Percentiles rank a stretch among this genome's conserved stretches.
These are phyloP conservation scores for Lactarius pseudohatsudake DNA, from an alignment of 768 basidiomycete species.

Conservation along the genomic window DNA sequence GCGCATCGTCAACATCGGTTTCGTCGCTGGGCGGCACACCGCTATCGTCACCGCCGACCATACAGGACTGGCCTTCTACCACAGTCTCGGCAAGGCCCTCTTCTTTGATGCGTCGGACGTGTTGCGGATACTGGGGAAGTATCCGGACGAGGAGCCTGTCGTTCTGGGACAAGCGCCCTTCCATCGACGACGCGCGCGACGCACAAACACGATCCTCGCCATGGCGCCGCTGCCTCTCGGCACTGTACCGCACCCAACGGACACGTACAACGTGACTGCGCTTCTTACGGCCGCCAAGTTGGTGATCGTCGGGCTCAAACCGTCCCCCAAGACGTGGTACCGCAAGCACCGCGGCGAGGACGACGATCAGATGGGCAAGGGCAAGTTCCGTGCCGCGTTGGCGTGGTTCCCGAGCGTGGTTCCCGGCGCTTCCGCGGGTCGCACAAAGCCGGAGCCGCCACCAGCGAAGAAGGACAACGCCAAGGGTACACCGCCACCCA, in stretches of 20 bases:
- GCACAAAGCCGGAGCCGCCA: conserved; percentile 18
- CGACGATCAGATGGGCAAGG: conserved; percentile 44
- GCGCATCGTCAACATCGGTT: conserved; percentile 76
- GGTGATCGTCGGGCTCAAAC: conserved; percentile 90
- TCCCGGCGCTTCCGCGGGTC: conserved; percentile 21
- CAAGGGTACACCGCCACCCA: conserved; percentile 30
- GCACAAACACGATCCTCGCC: conserved; percentile 61
- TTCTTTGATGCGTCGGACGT: conserved; percentile 96
- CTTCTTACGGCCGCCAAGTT: conserved; percentile 88
- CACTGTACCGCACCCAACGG: conserved; percentile 68
- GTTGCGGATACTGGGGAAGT: conserved; percentile 89
- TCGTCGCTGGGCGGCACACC: conserved; percentile 90
- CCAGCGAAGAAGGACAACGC: conserved; percentile 33
- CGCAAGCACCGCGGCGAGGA: conserved; percentile 59
- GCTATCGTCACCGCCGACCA: conserved; percentile 91
- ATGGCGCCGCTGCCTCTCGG: conserved; percentile 85
- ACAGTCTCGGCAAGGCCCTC: conserved; percentile 89
- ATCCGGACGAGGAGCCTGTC: conserved; percentile 54
- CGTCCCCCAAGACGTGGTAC: conserved; percentile 90
- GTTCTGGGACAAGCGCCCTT: conserved; percentile 34
- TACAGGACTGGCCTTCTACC: conserved; percentile 89
- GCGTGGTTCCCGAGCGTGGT: conserved; percentile 80
- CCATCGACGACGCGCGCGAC: conserved; percentile 52
- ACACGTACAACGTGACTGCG: conserved; percentile 77
- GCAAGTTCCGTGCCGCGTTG: conserved; percentile 59